These are phyloP conservation scores for Escallonia herrerae DNA, from an alignment of 129 eudicot species.

Conservation along the genomic window DNA sequence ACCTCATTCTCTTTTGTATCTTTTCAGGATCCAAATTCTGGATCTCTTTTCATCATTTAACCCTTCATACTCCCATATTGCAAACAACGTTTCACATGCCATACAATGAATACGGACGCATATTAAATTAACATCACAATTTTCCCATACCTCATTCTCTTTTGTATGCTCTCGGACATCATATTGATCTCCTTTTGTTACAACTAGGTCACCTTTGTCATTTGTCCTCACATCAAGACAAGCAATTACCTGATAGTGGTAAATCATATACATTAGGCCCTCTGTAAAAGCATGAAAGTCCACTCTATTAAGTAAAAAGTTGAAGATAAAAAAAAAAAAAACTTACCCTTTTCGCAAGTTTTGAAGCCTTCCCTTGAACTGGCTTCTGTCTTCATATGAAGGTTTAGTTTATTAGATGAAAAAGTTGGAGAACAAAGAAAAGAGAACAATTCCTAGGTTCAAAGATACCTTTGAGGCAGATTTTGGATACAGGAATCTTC, in stretches of 20 bases:
- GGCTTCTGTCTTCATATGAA: slow-evolving; percentile 82
- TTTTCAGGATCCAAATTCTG: no score
- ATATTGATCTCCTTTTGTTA: slow-evolving; percentile 98
- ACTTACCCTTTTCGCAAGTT: slow-evolving; percentile 97
- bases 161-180: slow-evolving; percentile 88
- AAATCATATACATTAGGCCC: slow-evolving; percentile 2
- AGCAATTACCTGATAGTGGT: slow-evolving; percentile 71
- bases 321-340: not conserved
- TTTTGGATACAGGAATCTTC: slow-evolving; percentile 68
- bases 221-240: slow-evolving; percentile 99
- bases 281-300: not conserved
- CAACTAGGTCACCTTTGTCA: slow-evolving; percentile 96
- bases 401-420: slow-evolving; percentile 32
- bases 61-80: no score
- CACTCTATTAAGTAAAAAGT: not conserved
- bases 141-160: slow-evolving; percentile 70
- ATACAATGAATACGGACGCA: no score
- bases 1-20: no score
- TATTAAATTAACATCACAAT: no score
- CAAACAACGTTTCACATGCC: no score
- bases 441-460: not conserved
- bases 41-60: no score
- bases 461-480: slow-evolving; percentile 55
- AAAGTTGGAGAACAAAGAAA: not conserved
- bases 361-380: slow-evolving; percentile 74